Evolutionary conservation across 2,329 filamentous ascomycete species (phyloP), one percentile per base, ranked within the genome.

Genomic region (Cercospora janseana): DNA sequence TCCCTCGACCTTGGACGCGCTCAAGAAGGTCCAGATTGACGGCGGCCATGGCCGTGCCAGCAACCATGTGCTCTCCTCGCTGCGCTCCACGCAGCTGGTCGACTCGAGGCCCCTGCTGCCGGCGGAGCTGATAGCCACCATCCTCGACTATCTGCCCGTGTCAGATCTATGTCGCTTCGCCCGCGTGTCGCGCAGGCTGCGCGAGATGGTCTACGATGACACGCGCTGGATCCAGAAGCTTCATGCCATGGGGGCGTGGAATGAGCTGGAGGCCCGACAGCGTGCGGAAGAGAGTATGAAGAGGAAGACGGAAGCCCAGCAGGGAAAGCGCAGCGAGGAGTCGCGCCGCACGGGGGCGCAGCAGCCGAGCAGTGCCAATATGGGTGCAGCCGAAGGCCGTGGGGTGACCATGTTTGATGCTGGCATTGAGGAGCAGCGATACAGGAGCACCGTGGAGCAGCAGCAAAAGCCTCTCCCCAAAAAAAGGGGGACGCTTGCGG

Each of bases 131-230:
- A 81, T 97, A 61, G 86, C 86, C 23, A 80, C 83, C 0, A 90
- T 98, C 59, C 80, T 98, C 65, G 89, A 96, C 66, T 90, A 94
- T 72, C 81, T 97, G 29, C 86, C 88, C 29, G 80, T 95, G 21
- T 75, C 85, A 53, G 92, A 96, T 69, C 84, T 95, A 63, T 80
- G 97, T 67, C 82, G 83, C 60, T 92, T 89, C 66, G 92, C 93
- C 35, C 84, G 86, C 56, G 84, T 87, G 18, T 95, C 89, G 51
- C 86, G 82, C 65, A 87, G 88, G 54, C 82, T 97, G 79, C 86
- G 87, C 66, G 93, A 98, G 72, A 98, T 98, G 91, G 91, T 96
- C 3, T 98, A 97, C 71, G 93, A 98, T 69, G 93, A 98, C 69
- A 88, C 90, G 42, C 81, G 92, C 73, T 98, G 93, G 93, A 87